Conservation (phyloP, 2,329 filamentous ascomycete genomes). For the Diaporthe ilicicola region DNA sequence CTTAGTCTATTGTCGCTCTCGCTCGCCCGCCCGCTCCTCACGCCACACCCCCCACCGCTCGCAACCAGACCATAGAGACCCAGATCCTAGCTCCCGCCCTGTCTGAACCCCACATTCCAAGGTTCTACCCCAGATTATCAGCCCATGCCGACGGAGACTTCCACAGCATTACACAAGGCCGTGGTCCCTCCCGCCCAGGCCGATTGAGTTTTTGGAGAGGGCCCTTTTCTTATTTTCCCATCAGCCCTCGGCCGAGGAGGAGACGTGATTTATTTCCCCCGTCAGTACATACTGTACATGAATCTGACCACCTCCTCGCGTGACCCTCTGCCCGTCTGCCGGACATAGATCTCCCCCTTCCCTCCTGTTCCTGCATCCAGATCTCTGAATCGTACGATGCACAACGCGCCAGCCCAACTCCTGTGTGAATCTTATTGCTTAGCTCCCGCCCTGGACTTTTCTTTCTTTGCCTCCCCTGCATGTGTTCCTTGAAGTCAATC, state of each 20-base stretch:
- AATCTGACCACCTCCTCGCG: conserved; percentile 24
- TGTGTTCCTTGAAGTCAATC: neutral
- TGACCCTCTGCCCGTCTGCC: conserved; percentile 4
- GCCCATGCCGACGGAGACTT: conserved; percentile 30
- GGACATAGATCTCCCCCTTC: neutral
- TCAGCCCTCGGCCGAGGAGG: neutral
- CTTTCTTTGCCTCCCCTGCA: conserved; percentile 6
- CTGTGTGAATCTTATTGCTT: conserved; percentile 3
- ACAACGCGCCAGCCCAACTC: neutral
- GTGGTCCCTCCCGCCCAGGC: neutral
- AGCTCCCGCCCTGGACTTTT: neutral
- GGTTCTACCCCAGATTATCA: conserved; percentile 35
- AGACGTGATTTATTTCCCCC: conserved; percentile 5
- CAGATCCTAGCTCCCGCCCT: conserved; percentile 11
- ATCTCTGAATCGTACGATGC: conserved; percentile 26
- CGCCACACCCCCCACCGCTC: neutral
- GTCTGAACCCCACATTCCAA: conserved; percentile 30
- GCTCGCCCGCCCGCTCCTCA: neutral
- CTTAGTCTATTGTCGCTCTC: neutral
- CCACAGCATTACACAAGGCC: conserved; percentile 11
- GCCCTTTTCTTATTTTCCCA: neutral
- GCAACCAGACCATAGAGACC: neutral
- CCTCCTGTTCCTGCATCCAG: conserved; percentile 23
- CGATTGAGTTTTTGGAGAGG: conserved; percentile 22
- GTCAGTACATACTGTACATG: conserved; percentile 12